Base-by-base conservation (phyloP, 2,329 filamentous ascomycete species). In the Orbilia javanica region DNA sequence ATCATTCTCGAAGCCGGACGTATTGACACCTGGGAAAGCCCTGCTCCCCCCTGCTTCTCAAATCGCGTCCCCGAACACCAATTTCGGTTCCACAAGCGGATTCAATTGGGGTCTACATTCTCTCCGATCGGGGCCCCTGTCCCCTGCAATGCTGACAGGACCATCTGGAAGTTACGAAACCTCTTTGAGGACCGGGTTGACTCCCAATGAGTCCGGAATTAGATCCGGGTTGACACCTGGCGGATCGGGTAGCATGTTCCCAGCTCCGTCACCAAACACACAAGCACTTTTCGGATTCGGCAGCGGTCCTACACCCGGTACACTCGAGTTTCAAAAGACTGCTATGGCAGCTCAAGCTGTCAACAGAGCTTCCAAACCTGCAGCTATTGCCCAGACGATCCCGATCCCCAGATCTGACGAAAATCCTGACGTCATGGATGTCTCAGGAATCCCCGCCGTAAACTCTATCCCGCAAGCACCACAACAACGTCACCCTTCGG, bases 171-270 rank as follows among this genome's bases (percentile, higher is more conserved):
- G 97, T 83, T 98, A 97, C 85, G 79, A 79, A 44, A 76, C 63
- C 39, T 81, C 70, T 29, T 62, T 97, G 80, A 90, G 92, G 80
- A 90, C 93, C 81, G 92, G 93, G 83, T 93, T 94, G 3, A 98
- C 96, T 3, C 95, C 95, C 0, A 97, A 97, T 89, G 96, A 99
- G 85, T 98, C 95, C 6, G 96, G 93, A 2, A 86, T 98, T 65
- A 89, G 96, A 78, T 96, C 94, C 77, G 96, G 96, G 71, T 86
- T 98, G 81, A 98, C 96, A 66, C 96, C 96, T 60, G 96, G 96
- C 78, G 95, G 95, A 81, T 94, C 94, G 83, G 95, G 94, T 82
- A 97, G 94, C 81, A 98, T 98, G 93, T 98, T 98, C 86, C 94
- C 95, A 71, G 93, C 92, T 68, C 92, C 93, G 92, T 83, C 94